These are phyloP conservation scores for Aspergillus ruber DNA, from an alignment of 2,329 filamentous ascomycete species.

Conservation along the genomic window DNA sequence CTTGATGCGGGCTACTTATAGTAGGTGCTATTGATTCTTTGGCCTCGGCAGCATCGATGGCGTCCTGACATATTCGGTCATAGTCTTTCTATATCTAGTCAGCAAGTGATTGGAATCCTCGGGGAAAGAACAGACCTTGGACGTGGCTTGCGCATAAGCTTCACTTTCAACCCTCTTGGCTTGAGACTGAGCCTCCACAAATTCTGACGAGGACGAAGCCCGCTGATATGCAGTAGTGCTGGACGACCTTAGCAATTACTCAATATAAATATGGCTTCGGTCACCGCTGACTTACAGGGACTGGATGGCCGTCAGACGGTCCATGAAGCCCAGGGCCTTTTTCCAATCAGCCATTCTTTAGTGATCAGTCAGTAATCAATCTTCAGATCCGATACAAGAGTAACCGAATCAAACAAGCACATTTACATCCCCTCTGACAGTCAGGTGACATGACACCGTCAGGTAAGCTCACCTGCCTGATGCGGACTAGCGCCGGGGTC, in stretches of 20 bases:
- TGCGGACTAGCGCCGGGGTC: neutral
- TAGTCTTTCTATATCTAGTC: constrained; percentile 51
- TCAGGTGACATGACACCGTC: neutral
- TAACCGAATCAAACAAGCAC: neutral
- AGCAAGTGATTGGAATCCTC: constrained; percentile 3
- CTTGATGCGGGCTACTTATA: constrained; percentile 20
- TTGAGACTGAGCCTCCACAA: constrained; percentile 46
- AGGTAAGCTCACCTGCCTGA: neutral
- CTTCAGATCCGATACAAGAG: neutral
- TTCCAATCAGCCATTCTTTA: constrained; percentile 41
- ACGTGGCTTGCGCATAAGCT: constrained; percentile 31
- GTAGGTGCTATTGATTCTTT: constrained; percentile 12
- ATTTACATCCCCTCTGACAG: neutral
- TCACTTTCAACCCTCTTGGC: constrained; percentile 59
- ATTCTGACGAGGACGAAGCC: constrained; percentile 38
- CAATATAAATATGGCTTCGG: neutral
- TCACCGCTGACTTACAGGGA: constrained; percentile 47
- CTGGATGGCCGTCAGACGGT: constrained; percentile 59
- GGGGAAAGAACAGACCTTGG: constrained; percentile 25
- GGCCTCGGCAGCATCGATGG: constrained; percentile 27
- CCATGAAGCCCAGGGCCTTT: constrained; percentile 48
- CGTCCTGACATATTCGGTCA: constrained; percentile 36
- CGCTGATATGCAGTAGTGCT: constrained; percentile 47
- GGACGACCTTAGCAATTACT: constrained; percentile 10
- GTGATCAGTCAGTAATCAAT: too few species aligned